Percentiles rank a stretch among this genome's conserved stretches.
These are phyloP conservation scores for Parastagonospora nodorum DNA, from an alignment of 2,329 filamentous ascomycete genomes.

Conservation along the genomic window DNA sequence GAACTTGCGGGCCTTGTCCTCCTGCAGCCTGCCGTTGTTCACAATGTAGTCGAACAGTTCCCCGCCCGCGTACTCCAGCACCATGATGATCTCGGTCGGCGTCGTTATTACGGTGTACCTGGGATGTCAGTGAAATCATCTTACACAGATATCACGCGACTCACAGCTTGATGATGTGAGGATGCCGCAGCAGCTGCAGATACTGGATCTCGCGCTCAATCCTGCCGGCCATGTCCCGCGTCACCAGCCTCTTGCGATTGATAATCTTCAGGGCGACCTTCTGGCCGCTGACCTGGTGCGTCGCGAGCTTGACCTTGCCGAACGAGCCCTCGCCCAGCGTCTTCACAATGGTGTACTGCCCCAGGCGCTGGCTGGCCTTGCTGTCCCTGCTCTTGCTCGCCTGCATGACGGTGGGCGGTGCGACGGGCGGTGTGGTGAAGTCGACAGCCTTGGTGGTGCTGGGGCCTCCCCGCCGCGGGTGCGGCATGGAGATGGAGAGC, in stretches of 20 bases:
- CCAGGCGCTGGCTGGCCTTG: constrained; percentile 81
- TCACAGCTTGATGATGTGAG: constrained; percentile 94
- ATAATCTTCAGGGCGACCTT: constrained; percentile 99
- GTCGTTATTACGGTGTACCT: constrained; percentile 94
- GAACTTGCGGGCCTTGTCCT: constrained; percentile 92
- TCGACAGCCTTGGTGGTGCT: constrained; percentile 44
- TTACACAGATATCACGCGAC: too few relatives aligned
- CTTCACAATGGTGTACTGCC: constrained; percentile 87
- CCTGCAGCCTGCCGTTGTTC: constrained; percentile 86
- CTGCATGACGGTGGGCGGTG: constrained; percentile 25
- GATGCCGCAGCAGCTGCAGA: constrained; percentile 90
- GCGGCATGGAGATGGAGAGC: constrained; percentile 75
- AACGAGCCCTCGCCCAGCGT: constrained; percentile 97
- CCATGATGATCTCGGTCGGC: constrained; percentile 95
- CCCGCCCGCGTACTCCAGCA: constrained; percentile 93
- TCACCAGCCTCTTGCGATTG: constrained; percentile 92
- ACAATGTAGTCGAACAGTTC: constrained; percentile 99
- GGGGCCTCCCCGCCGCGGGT: constrained; percentile 59
- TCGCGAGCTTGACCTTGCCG: constrained; percentile 96
- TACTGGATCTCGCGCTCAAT: constrained; percentile 99
- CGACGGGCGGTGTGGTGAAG: constrained; percentile 35
- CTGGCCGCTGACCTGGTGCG: constrained; percentile 88
- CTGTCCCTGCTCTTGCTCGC: constrained; percentile 54
- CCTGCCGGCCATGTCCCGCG: constrained; percentile 94
- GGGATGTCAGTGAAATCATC: too few relatives aligned